phyloP scores from a whole-genome alignment of 306 rosid species.

The Lathyrus sativus region DNA sequence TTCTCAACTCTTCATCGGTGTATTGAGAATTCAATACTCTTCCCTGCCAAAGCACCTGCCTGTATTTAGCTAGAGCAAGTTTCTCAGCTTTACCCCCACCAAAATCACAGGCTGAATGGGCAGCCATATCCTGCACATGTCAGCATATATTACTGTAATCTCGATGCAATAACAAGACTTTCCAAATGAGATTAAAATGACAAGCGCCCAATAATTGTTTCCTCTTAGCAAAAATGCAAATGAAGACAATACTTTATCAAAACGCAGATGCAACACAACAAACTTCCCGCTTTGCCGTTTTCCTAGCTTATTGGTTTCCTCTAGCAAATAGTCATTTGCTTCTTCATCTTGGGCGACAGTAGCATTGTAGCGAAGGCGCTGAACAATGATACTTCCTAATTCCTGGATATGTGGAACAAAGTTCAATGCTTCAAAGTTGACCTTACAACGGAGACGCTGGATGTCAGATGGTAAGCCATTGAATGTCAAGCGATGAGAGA shows the following conservation, averaged over 20 bases:
- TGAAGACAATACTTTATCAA: constrained; percentile 70
- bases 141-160: constrained; percentile 23
- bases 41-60: constrained; percentile 94
- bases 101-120: constrained; percentile 98
- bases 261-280: constrained; percentile 89
- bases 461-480: constrained; percentile 82
- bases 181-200: constrained; percentile 20
- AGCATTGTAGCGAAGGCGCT: constrained; percentile 62
- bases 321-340: constrained; percentile 39
- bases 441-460: constrained; percentile 91
- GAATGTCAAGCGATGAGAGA: constrained; percentile 96
- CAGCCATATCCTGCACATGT: constrained; percentile 90
- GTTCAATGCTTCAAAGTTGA: constrained; percentile 86
- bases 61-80: constrained; percentile 86
- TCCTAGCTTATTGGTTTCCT: constrained; percentile 45
- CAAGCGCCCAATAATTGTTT: constrained; percentile 11
- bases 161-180: constrained; percentile 23
- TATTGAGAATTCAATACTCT: constrained; percentile 90
- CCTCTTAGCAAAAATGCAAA: constrained; percentile 19
- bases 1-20: constrained; percentile 88
- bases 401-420: constrained; percentile 80
- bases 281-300: constrained; percentile 60
- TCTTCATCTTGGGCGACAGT: constrained; percentile 38
- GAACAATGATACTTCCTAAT: constrained; percentile 69
- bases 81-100: constrained; percentile 98